Percentiles rank a stretch among this genome's conserved stretches.
Evolutionary conservation across 176 grass and related monocot species (phyloP).

Genomic region (Oryza rufipogon): DNA sequence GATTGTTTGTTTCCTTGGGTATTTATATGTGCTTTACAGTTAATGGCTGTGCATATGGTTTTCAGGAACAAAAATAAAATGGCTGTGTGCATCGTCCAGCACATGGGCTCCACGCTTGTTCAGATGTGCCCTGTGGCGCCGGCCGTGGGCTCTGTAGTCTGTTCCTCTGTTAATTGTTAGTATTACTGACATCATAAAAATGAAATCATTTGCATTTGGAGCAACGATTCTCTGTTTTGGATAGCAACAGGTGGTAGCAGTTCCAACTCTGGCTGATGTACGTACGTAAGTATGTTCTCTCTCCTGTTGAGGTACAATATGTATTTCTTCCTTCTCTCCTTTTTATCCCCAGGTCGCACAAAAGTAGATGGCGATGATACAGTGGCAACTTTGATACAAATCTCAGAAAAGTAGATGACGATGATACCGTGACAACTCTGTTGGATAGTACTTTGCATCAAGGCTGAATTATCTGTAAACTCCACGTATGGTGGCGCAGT

Average conservation of each 20-base stretch:
- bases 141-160: not conserved
- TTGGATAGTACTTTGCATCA: not conserved
- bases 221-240: too few relatives aligned
- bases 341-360: not conserved
- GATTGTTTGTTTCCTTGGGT: not conserved
- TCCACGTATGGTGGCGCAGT: not conserved
- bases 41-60: not conserved
- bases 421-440: too few relatives aligned
- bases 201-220: not conserved
- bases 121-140: not conserved
- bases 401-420: too few relatives aligned
- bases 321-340: not conserved
- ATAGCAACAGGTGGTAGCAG: too few relatives aligned
- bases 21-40: not conserved
- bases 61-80: too few relatives aligned
- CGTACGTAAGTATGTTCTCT: not conserved
- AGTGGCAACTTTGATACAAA: too few relatives aligned
- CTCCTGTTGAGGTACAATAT: not conserved
- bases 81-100: not conserved
- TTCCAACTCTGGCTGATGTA: too few relatives aligned
- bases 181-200: not conserved
- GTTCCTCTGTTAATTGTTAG: not conserved
- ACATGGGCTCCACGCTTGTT: not conserved
- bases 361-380: too few relatives aligned
- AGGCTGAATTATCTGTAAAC: not conserved